Conservation (phyloP, 2,329 filamentous ascomycete genomes). For the Sordariomycetes sp. region DNA sequence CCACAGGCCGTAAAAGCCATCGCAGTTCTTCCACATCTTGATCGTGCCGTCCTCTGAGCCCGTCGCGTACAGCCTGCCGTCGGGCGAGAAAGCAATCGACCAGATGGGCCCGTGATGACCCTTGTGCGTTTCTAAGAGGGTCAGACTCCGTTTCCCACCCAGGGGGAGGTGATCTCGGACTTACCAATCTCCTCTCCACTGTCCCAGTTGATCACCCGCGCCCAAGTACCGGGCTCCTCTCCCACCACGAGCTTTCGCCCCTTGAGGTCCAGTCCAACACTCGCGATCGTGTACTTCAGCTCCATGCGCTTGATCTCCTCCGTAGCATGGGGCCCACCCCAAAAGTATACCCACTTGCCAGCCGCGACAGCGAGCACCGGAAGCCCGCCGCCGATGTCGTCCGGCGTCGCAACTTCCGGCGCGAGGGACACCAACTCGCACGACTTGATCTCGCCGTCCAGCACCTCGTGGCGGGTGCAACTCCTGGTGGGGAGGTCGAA, state of each 20-base stretch:
- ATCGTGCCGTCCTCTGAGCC: slow-evolving; percentile 96
- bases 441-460: slow-evolving; percentile 80
- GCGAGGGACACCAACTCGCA: slow-evolving; percentile 76
- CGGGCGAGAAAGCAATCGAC: slow-evolving; percentile 89
- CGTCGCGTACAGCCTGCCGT: slow-evolving; percentile 92
- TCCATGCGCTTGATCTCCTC: slow-evolving; percentile 67
- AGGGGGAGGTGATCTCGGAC: slow-evolving; percentile 13
- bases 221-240: slow-evolving; percentile 88
- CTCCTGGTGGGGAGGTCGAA: slow-evolving; percentile 74
- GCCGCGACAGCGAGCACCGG: slow-evolving; percentile 80
- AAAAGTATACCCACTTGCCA: slow-evolving; percentile 91
- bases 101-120: slow-evolving; percentile 96
- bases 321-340: slow-evolving; percentile 63
- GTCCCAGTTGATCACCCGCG: slow-evolving; percentile 86
- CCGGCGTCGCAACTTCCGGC: slow-evolving; percentile 43
- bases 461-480: slow-evolving; percentile 63
- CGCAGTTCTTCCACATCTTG: slow-evolving; percentile 74
- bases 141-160: neutral
- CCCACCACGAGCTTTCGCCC: slow-evolving; percentile 81
- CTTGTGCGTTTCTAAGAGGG: slow-evolving; percentile 70
- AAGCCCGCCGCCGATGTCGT: slow-evolving; percentile 54
- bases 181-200: slow-evolving; percentile 66
- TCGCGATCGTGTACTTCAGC: slow-evolving; percentile 78
- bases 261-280: slow-evolving; percentile 76
- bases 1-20: slow-evolving; percentile 56